Evolutionary conservation across 768 basidiomycete genomes (phyloP).

Genomic region (Mycena galopus): DNA sequence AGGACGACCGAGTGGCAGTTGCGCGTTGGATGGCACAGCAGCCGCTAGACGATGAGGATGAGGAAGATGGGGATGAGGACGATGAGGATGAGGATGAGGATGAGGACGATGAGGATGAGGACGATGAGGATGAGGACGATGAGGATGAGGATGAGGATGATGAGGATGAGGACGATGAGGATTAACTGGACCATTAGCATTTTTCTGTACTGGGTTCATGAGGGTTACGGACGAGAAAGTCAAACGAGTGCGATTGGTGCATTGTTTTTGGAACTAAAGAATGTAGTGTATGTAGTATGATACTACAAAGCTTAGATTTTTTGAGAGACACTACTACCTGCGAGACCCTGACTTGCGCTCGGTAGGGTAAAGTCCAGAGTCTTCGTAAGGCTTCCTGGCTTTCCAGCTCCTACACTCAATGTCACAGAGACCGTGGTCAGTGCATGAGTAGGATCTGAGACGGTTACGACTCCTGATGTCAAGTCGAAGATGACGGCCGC

Average conservation of each 20-base stretch:
- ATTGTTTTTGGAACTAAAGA: too few relatives aligned
- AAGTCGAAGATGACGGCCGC: slow-evolving; percentile 59
- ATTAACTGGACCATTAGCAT: too few relatives aligned
- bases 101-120: too few relatives aligned
- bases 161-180: too few relatives aligned
- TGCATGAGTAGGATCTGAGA: slow-evolving; percentile 77
- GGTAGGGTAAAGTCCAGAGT: slow-evolving; percentile 58
- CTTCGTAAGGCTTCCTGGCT: slow-evolving; percentile 32
- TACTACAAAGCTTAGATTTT: slow-evolving; percentile 16
- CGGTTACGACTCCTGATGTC: slow-evolving; percentile 58
- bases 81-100: too few relatives aligned
- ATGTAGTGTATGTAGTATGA: background rate
- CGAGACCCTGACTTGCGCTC: slow-evolving; percentile 50
- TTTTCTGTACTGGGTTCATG: too few relatives aligned
- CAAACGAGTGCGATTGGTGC: background rate
- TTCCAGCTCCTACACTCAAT: slow-evolving; percentile 43
- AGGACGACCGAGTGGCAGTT: too few relatives aligned
- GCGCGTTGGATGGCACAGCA: too few relatives aligned
- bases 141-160: too few relatives aligned
- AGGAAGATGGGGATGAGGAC: too few relatives aligned
- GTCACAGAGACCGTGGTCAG: slow-evolving; percentile 52
- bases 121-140: too few relatives aligned
- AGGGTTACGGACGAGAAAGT: background rate
- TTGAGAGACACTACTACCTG: slow-evolving; percentile 62
- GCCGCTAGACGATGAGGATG: too few relatives aligned